These are phyloP conservation scores for Ambispora gerdemannii DNA, from an alignment of 192 early-diverging fungal species.

Conservation along the genomic window DNA sequence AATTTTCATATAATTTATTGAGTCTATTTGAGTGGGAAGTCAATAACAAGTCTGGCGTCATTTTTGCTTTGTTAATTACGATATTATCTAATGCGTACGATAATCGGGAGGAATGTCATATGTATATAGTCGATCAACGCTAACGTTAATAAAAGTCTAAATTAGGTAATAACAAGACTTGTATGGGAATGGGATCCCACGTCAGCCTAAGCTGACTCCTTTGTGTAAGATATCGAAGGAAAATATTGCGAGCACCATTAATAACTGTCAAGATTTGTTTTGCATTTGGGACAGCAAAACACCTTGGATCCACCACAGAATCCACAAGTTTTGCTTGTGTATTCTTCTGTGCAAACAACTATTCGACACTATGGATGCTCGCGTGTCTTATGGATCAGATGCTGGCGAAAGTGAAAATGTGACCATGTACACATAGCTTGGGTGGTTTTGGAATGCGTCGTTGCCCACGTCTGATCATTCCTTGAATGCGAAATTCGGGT, in stretches of 20 bases:
- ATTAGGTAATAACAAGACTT: no score
- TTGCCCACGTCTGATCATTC: neutral
- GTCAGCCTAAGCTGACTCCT: neutral
- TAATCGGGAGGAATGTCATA: no score
- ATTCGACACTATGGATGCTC: neutral
- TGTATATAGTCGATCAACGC: no score
- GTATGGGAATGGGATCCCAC: neutral
- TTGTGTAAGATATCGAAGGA: neutral
- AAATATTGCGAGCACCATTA: neutral
- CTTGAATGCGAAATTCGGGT: conserved; percentile 7
- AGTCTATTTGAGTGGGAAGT: no score
- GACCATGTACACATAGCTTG: neutral
- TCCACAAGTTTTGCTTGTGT: neutral
- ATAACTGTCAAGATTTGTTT: neutral
- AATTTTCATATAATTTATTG: no score
- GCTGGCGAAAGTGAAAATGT: neutral
- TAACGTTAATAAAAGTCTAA: no score
- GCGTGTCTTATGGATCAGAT: neutral
- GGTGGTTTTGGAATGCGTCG: neutral
- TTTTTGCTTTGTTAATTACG: no score
- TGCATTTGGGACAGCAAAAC: neutral
- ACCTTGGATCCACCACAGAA: neutral
- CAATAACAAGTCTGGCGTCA: no score
- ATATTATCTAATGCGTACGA: no score
- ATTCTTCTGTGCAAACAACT: neutral